Evolutionary conservation across 352 stramenopile genomes (phyloP).

Genomic region (Phytophthora sp.): DNA sequence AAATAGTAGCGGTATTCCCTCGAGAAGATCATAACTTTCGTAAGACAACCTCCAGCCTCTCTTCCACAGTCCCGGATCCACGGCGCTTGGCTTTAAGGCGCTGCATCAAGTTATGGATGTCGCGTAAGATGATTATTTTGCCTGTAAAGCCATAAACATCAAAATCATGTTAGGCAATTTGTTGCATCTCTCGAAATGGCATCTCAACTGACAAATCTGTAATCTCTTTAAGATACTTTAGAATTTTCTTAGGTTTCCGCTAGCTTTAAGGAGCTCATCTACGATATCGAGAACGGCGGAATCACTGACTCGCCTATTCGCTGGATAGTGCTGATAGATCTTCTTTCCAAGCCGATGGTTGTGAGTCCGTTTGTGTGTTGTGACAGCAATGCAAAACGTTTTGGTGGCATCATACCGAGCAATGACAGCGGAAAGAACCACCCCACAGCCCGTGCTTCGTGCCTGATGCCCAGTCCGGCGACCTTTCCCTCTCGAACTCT

Average conservation of each 20-base stretch:
- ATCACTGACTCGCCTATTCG: background rate
- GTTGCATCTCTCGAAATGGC: too few relatives aligned
- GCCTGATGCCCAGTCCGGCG: background rate
- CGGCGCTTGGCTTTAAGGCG: background rate
- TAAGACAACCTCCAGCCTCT: background rate
- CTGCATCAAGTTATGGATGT: conserved; percentile 2
- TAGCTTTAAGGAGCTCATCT: background rate
- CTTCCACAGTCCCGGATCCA: background rate
- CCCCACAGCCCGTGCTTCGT: background rate
- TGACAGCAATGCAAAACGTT: background rate
- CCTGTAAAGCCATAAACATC: background rate
- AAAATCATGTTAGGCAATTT: too few relatives aligned
- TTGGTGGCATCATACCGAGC: background rate
- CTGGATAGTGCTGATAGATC: conserved; percentile 1
- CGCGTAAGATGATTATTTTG: background rate
- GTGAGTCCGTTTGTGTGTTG: conserved; percentile 5
- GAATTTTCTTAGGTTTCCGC: background rate
- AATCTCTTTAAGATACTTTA: background rate
- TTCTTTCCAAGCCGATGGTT: background rate
- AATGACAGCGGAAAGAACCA: background rate
- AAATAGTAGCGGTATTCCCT: background rate
- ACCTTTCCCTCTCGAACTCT: background rate
- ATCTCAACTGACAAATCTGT: background rate
- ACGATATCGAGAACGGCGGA: background rate
- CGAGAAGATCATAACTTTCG: background rate